Percentiles rank a stretch among this genome's conserved stretches.
Conservation (phyloP, 139 green algal species). For the Coelastrella sp. region DNA sequence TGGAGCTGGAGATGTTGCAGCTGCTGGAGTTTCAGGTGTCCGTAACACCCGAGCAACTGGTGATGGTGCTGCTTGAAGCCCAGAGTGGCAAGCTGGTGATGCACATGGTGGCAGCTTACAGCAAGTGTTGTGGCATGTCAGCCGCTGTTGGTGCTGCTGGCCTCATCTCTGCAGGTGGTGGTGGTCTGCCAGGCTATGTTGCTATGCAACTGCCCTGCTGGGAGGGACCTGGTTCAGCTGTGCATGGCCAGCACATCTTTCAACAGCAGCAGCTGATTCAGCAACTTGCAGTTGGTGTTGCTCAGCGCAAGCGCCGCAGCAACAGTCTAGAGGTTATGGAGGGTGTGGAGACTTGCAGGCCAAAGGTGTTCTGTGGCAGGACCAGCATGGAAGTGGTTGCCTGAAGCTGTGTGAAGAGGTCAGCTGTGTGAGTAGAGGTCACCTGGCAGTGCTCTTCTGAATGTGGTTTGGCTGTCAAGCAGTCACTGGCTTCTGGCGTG, state of each 20-base stretch:
- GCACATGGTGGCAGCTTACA: slow-evolving; percentile 35
- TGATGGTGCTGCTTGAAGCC: slow-evolving; percentile 25
- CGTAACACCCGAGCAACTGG: slow-evolving; percentile 53
- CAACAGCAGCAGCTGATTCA: slow-evolving; percentile 50
- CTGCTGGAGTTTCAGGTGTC: slow-evolving; percentile 72
- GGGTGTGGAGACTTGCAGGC: not conserved
- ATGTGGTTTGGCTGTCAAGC: not conserved
- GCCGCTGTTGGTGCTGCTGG: not conserved
- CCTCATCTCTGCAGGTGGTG: not conserved
- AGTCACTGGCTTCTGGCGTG: no score
- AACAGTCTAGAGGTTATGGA: slow-evolving; percentile 22
- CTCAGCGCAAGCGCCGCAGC: slow-evolving; percentile 47
- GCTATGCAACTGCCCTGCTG: slow-evolving; percentile 27
- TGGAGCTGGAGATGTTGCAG: slow-evolving; percentile 84
- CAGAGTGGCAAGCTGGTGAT: slow-evolving; percentile 30
- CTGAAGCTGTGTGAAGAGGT: not conserved
- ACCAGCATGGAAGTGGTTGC: slow-evolving; percentile 45
- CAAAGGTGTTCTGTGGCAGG: slow-evolving; percentile 19
- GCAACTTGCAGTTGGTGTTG: slow-evolving; percentile 4
- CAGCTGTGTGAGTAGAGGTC: not conserved
- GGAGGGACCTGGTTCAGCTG: slow-evolving; percentile 12
- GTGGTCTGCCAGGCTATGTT: slow-evolving; percentile 1
- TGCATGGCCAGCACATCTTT: slow-evolving; percentile 30
- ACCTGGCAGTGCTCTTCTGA: not conserved
- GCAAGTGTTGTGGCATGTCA: slow-evolving; percentile 27